A percentile compares a stretch with the other conserved stretches of the same genome.
Conservation (phyloP, 192 early-diverging fungal genomes). For the Chytriomyces sp. region DNA sequence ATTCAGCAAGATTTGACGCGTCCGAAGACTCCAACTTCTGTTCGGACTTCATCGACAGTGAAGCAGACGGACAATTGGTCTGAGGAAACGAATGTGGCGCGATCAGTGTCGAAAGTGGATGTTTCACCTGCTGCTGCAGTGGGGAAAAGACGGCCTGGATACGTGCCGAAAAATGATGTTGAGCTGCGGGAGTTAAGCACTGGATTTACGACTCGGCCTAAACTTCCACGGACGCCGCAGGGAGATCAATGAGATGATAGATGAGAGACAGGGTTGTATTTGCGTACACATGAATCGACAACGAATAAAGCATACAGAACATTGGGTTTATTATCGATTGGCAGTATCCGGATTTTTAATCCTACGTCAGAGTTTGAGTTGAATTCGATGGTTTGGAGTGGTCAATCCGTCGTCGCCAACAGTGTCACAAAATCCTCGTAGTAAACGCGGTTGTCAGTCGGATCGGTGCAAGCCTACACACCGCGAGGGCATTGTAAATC, state of each 20-base stretch:
- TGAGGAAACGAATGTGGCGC: constrained; percentile 7
- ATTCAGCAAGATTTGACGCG: constrained; percentile 5
- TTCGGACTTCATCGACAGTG: constrained; percentile 8
- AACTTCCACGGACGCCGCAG: constrained; percentile 55
- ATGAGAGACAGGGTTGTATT: neutral
- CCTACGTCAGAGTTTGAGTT: neutral
- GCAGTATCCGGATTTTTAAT: too few relatives aligned
- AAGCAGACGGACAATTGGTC: neutral
- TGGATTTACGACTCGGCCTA: constrained; percentile 53
- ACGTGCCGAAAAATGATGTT: constrained; percentile 23
- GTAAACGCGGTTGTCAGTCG: constrained; percentile 57
- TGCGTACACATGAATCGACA: neutral
- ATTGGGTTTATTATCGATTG: neutral
- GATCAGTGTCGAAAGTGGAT: neutral
- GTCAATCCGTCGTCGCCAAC: constrained; percentile 13
- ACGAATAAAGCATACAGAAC: neutral
- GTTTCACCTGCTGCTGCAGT: neutral
- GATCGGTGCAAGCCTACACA: constrained; percentile 59
- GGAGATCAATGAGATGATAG: neutral
- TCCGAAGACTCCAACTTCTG: constrained; percentile 25
- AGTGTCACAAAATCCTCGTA: constrained; percentile 50
- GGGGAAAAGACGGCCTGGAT: neutral
- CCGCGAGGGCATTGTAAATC: neutral
- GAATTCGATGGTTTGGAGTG: neutral
- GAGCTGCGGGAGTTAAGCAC: constrained; percentile 49